phyloP scores from a whole-genome alignment of 139 green algal genomes.

The Chlamydomonas sp. region DNA sequence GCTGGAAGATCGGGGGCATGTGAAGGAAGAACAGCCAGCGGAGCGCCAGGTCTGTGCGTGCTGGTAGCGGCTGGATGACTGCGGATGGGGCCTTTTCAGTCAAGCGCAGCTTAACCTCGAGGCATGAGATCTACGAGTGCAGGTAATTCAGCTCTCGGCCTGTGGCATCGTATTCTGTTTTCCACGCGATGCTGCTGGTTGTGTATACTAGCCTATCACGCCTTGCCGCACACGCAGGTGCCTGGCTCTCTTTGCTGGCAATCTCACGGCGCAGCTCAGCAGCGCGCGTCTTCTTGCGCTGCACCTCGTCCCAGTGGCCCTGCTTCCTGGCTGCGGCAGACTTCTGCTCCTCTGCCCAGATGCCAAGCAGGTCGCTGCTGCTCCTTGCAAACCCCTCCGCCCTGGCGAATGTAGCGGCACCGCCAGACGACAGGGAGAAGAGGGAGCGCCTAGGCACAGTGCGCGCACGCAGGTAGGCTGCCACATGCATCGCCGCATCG shows the following conservation, averaged over 20 bases:
- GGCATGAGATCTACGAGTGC: too few relatives aligned
- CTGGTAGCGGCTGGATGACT: slow-evolving; percentile 41
- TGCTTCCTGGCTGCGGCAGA: slow-evolving; percentile 16
- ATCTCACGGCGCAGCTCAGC: background rate
- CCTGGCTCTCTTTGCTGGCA: background rate
- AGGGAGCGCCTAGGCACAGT: background rate
- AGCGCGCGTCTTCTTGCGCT: slow-evolving; percentile 25
- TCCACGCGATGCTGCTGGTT: too few relatives aligned
- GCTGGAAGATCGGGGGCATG: slow-evolving; percentile 35
- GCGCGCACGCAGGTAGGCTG: slow-evolving; percentile 30
- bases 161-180: background rate
- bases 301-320: slow-evolving; percentile 34
- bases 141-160: background rate
- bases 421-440: slow-evolving; percentile 20
- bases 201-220: too few relatives aligned
- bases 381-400: slow-evolving; percentile 21
- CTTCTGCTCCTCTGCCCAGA: slow-evolving; percentile 17
- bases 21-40: slow-evolving; percentile 47
- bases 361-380: background rate
- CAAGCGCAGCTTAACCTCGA: background rate
- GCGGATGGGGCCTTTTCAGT: slow-evolving; percentile 14
- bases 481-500: slow-evolving; percentile 31
- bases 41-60: background rate
- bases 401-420: slow-evolving; percentile 23
- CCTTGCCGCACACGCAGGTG: too few relatives aligned